phyloP scores from a whole-genome alignment of 208 protist genomes.

The Crithidia sp. region DNA sequence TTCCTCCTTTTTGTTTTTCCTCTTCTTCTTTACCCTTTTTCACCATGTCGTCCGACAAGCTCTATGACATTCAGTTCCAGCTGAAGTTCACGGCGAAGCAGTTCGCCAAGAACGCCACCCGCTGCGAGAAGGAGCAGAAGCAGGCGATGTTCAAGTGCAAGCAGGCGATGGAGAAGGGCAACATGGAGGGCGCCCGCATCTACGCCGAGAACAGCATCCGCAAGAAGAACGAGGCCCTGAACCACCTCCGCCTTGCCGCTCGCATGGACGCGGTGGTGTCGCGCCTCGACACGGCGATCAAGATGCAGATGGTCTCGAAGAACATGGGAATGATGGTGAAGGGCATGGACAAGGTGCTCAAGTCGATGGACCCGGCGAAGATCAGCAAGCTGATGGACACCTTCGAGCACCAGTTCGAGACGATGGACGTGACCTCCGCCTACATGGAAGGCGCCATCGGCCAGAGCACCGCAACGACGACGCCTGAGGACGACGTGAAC shows the following conservation, averaged over 20 bases:
- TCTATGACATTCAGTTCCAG: constrained; percentile 95
- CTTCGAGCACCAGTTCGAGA: constrained; percentile 98
- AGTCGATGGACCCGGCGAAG: constrained; percentile 93
- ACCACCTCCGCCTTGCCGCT: constrained; percentile 95
- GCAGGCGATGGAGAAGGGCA: constrained; percentile 96
- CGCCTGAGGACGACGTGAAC: constrained; percentile 93
- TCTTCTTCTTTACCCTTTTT: not conserved
- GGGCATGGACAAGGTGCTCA: constrained; percentile 94
- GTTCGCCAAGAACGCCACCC: constrained; percentile 86
- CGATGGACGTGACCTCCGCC: constrained; percentile 93
- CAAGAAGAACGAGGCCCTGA: constrained; percentile 97
- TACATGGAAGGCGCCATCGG: constrained; percentile 96
- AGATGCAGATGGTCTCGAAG: constrained; percentile 94
- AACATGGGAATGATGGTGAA: constrained; percentile 96
- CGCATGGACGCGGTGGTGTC: constrained; percentile 97
- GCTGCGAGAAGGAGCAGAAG: constrained; percentile 95
- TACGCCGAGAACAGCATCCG: constrained; percentile 98
- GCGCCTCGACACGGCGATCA: constrained; percentile 95
- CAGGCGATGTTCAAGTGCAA: constrained; percentile 93
- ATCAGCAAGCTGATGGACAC: constrained; percentile 96
- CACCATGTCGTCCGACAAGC: constrained; percentile 77
- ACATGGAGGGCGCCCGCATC: constrained; percentile 97
- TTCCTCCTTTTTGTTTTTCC: not conserved
- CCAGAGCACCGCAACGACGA: constrained; percentile 86
- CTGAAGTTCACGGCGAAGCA: constrained; percentile 97